Base-by-base conservation (phyloP, 441 rosid genomes). In the Pelargonium fulgidum region DNA sequence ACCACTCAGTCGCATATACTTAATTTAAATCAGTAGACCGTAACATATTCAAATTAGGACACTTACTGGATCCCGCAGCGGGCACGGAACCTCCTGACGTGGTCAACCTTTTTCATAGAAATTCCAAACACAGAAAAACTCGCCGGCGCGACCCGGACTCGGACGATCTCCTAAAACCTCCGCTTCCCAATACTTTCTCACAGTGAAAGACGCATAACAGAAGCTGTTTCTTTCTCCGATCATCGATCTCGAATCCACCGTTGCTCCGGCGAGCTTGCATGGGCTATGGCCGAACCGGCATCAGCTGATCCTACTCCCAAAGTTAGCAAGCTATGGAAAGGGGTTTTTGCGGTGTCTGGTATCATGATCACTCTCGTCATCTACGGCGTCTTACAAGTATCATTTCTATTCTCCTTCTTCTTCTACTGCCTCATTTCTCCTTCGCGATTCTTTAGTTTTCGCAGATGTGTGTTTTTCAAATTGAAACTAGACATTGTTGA, bases 331-430 rank as follows among this genome's bases (percentile, higher is more conserved):
- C 44, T 89, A 73, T 83, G 90, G 90, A 86, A 87, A 85, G 90
- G 85, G 66, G 76, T 84, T 59, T 83, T 93, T 26, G 96, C 97
- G 6, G 95, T 90, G 50, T 22, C 79, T 48, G 97, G 98, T 72
- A 90, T 93, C 85, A 89, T 93, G 97, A 76, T 77, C 72, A 90
- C 98, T 75, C 98, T 93, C 64, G 98, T 93, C 66, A 82, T 90
- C 81, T 93, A 93, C 65, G 98, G 98, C 61, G 78, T 93, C 78
- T 74, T 93, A 42, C 98, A 89, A 93, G 96, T 88, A 50, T 50
- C 14, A 2, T 50, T n/a, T 50, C 13, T n/a, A 16, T 11, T 50
- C 58, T 50, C n/a, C 58, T 13, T 13, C 14, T 17, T n/a, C 58
- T 4, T 6, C 14, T 50, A 4, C 16, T 50, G 58, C 16, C n/a